These are phyloP conservation scores for Acacia crassicarpa DNA, from an alignment of 306 rosid species.

Conservation along the genomic window DNA sequence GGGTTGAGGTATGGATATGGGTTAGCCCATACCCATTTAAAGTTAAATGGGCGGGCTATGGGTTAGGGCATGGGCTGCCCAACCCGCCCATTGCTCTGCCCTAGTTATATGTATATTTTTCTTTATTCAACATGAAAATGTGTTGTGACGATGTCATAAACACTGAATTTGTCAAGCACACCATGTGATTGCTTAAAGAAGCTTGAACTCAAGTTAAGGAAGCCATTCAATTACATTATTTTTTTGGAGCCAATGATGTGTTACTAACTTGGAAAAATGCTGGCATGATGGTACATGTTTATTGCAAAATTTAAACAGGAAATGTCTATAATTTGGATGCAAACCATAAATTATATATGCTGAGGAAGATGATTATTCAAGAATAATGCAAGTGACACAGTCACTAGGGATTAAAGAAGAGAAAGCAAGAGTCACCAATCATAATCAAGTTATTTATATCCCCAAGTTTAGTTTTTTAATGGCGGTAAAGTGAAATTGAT, in stretches of 20 bases:
- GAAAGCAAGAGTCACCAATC: not conserved
- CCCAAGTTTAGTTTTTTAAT: not conserved
- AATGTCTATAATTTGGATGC: not conserved
- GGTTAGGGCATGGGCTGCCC: no score
- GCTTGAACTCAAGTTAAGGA: not conserved
- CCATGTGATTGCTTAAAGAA: not conserved
- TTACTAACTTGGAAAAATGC: not conserved
- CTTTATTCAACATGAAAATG: not conserved
- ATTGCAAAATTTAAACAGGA: not conserved
- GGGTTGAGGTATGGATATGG: no score
- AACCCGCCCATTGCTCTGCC: no score
- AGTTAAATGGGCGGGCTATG: no score
- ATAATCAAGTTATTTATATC: not conserved
- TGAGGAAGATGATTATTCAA: not conserved
- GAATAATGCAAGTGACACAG: not conserved
- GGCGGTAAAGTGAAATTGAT: not conserved
- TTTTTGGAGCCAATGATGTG: not conserved
- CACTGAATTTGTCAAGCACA: not conserved
- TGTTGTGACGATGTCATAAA: not conserved
- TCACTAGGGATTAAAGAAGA: not conserved
- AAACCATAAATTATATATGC: not conserved
- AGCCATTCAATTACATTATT: not conserved
- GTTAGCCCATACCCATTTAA: no score
- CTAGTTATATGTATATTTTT: constrained; percentile 14
- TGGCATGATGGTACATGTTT: not conserved